These are phyloP conservation scores for Citrus hindsii DNA, from an alignment of 345 rosid genomes.

Conservation along the genomic window DNA sequence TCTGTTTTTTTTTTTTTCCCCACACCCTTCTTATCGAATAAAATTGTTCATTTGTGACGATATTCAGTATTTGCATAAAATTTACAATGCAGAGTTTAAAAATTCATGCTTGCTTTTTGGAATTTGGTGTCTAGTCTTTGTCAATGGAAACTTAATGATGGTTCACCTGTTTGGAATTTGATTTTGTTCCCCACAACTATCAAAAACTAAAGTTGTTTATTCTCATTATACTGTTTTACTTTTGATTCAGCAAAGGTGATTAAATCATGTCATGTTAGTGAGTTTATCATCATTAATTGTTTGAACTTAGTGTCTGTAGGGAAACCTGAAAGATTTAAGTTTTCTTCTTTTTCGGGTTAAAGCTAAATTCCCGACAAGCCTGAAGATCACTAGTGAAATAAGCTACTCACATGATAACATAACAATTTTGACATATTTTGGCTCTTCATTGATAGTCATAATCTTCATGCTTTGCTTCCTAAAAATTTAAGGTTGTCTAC, in stretches of 20 bases:
- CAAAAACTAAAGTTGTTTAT: slow-evolving; percentile 47
- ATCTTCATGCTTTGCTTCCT: background rate
- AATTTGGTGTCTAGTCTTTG: slow-evolving; percentile 44
- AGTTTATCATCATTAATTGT: slow-evolving; percentile 71
- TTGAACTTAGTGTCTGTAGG: slow-evolving; percentile 48
- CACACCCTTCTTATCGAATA: background rate
- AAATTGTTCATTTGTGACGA: background rate
- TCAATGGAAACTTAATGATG: slow-evolving; percentile 58
- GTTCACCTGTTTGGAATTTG: slow-evolving; percentile 80
- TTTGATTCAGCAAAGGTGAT: slow-evolving; percentile 66
- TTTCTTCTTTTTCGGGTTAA: background rate
- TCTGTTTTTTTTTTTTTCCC: background rate
- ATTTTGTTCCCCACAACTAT: slow-evolving; percentile 87
- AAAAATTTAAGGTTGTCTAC: background rate
- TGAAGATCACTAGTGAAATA: background rate
- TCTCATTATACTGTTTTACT: slow-evolving; percentile 68
- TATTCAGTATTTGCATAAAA: background rate
- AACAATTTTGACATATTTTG: background rate
- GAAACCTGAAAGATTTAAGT: slow-evolving; percentile 17
- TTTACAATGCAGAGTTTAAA: slow-evolving; percentile 9
- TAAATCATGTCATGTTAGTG: slow-evolving; percentile 75
- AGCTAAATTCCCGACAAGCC: slow-evolving; percentile 10
- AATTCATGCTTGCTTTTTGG: slow-evolving; percentile 20
- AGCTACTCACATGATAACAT: background rate
- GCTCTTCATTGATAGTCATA: slow-evolving; percentile 1